Evolutionary conservation across 148 eudicot genomes (phyloP).

Genomic region (Arbutus unedo): DNA sequence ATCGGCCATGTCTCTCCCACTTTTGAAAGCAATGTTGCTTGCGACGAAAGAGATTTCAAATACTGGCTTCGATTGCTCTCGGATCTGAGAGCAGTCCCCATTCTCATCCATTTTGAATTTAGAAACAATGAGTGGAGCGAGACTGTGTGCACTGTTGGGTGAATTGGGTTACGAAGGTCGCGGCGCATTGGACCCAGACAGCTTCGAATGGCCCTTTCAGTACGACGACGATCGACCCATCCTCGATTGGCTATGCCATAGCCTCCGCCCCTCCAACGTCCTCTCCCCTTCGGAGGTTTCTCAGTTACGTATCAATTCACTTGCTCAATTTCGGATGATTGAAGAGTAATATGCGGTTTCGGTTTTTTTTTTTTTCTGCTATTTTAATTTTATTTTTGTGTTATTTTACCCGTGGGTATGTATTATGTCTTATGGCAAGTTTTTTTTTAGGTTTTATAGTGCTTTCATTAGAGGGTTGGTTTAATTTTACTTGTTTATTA

Average conservation of each 20-base stretch:
- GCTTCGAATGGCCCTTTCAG: slow-evolving; percentile 98
- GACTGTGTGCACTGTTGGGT: slow-evolving; percentile 56
- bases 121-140: slow-evolving; percentile 63
- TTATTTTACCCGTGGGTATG: background rate
- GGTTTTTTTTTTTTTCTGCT: background rate
- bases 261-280: slow-evolving; percentile 89
- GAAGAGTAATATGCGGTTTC: too few relatives aligned
- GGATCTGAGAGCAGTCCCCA: background rate
- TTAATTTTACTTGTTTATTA: background rate
- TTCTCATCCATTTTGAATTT: background rate
- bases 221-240: slow-evolving; percentile 91
- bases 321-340: background rate
- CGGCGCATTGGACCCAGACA: slow-evolving; percentile 71
- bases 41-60: background rate
- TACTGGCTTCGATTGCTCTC: background rate
- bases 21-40: background rate
- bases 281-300: slow-evolving; percentile 78
- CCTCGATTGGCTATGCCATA: slow-evolving; percentile 90
- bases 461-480: background rate
- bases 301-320: slow-evolving; percentile 49
- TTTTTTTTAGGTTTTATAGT: background rate
- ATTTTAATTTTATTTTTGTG: background rate
- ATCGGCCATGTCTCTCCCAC: background rate
- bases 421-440: background rate
- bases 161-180: slow-evolving; percentile 78